Base-by-base conservation (phyloP, 345 rosid species). In the Cardiospermum halicacabum region DNA sequence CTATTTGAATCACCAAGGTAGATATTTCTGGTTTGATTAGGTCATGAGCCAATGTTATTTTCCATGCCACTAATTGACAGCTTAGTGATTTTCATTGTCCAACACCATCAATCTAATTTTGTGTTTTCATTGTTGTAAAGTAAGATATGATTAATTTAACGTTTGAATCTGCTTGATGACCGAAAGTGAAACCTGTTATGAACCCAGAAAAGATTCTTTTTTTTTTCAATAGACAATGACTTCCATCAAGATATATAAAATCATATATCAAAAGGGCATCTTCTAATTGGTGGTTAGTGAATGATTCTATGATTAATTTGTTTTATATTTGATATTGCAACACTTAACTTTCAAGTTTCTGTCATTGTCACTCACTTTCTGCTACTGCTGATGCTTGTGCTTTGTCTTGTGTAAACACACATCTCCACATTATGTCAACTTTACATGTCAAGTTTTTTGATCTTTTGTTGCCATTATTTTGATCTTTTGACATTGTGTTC, bases 1-100 rank as follows among this genome's bases (percentile, higher is more conserved):
- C 53, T 37, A 3, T 11, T 26, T 13, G 5, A 24, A 39, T 15
- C 53, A 53, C 6, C 7, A 1, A 16, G 11, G 27, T 7, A 18
- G 8, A 21, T 26, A 7, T 28, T 53, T 30, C 60, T 65, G 42
- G 26, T 40, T 51, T 65, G 53, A 42, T 54, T 39, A 39, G 69
- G 27, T 39, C 5, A 1, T 39, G 60, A 39, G n/a, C n/a, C n/a
- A n/a, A n/a, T n/a, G n/a, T n/a, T n/a, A n/a, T n/a, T n/a, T n/a
- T n/a, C n/a, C n/a, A n/a, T n/a, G n/a, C n/a, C n/a, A n/a, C n/a
- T n/a, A n/a, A n/a, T 49, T 32, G 10, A 3, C 40, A 49, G 31
- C 22, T 42, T 26, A n/a, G 19, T 16, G 34, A 30, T 48, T 27
- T 62, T 15, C 16, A 16, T 39, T 31, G n/a, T n/a, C n/a, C n/a